Percentiles rank a stretch among this genome's conserved stretches.
Conservation (phyloP, 805 yeast species). For the Nakazawaea sp. region DNA sequence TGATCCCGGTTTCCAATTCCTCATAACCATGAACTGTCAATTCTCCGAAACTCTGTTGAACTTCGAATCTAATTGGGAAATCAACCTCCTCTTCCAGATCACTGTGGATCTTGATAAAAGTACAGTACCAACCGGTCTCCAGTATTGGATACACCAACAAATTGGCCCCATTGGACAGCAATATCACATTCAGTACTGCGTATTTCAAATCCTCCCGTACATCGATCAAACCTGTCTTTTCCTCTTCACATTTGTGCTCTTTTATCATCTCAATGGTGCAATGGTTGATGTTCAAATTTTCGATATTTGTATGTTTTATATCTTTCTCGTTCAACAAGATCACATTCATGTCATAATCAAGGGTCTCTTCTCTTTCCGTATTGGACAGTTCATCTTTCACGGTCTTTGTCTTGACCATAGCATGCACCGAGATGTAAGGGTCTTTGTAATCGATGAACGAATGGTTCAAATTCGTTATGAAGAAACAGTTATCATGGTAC, state of each 20-base stretch:
- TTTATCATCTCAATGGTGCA: conserved; percentile 10
- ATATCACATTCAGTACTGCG: conserved; percentile 4
- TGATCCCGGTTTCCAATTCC: conserved; percentile 7
- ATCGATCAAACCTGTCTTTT: conserved; percentile 6
- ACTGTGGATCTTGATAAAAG: conserved; percentile 6
- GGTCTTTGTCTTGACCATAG: conserved; percentile 1
- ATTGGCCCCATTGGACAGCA: conserved; percentile 4
- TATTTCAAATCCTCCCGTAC: conserved; percentile 3
- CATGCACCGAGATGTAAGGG: conserved; percentile 7
- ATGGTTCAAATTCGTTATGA: conserved; percentile 9
- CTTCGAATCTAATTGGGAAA: conserved; percentile 7
- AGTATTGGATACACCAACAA: conserved; percentile 3
- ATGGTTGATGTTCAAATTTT: conserved; percentile 7
- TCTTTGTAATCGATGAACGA: conserved; percentile 9
- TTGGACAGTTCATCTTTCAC: background rate
- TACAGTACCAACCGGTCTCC: conserved; percentile 11
- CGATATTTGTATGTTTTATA: conserved; percentile 1
- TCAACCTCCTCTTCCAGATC: background rate
- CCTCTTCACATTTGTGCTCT: conserved; percentile 8
- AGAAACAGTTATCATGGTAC: conserved; percentile 11
- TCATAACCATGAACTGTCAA: conserved; percentile 10
- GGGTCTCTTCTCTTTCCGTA: background rate
- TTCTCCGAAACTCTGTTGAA: conserved; percentile 11
- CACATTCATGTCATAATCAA: conserved; percentile 8
- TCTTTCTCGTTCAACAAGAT: conserved; percentile 8